Conservation (phyloP, 1,284 basidiomycete species). For the Microbotryum violaceum region DNA sequence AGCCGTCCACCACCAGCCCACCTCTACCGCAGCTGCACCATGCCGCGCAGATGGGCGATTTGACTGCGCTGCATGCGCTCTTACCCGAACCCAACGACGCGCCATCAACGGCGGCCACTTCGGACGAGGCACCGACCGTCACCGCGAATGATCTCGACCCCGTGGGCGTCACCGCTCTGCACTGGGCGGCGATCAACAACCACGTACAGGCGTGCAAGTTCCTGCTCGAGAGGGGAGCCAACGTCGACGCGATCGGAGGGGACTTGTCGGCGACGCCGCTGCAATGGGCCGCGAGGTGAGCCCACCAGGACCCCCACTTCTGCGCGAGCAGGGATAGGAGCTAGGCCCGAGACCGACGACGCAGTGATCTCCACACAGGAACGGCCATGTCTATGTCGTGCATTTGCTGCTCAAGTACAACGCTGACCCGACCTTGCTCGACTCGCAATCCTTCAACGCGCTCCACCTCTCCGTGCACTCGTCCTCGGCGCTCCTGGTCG, state of each 20-base stretch:
- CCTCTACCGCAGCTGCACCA: slow-evolving; percentile 17
- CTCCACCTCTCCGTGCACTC: slow-evolving; percentile 93
- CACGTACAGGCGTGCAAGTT: slow-evolving; percentile 70
- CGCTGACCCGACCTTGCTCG: slow-evolving; percentile 83
- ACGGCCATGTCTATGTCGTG: slow-evolving; percentile 89
- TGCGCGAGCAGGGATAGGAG: background rate
- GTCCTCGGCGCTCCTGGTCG: slow-evolving; percentile 82
- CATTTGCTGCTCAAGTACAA: slow-evolving; percentile 80
- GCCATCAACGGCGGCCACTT: background rate
- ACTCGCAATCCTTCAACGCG: slow-evolving; percentile 94
- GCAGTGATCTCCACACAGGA: slow-evolving; percentile 44
- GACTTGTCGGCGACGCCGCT: slow-evolving; percentile 92
- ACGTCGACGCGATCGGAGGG: slow-evolving; percentile 88
- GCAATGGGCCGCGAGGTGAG: slow-evolving; percentile 82
- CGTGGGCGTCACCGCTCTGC: slow-evolving; percentile 87
- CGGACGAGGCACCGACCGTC: background rate
- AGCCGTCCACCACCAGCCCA: background rate
- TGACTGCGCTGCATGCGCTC: slow-evolving; percentile 4
- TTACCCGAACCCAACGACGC: background rate
- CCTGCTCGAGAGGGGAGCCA: slow-evolving; percentile 85
- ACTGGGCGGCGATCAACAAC: slow-evolving; percentile 95
- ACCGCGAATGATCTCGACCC: slow-evolving; percentile 69
- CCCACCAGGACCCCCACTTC: background rate
- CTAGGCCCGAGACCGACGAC: background rate
- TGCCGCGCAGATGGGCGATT: slow-evolving; percentile 25